These are phyloP conservation scores for Volvox africanus DNA, from an alignment of 139 green algal species.

Conservation along the genomic window DNA sequence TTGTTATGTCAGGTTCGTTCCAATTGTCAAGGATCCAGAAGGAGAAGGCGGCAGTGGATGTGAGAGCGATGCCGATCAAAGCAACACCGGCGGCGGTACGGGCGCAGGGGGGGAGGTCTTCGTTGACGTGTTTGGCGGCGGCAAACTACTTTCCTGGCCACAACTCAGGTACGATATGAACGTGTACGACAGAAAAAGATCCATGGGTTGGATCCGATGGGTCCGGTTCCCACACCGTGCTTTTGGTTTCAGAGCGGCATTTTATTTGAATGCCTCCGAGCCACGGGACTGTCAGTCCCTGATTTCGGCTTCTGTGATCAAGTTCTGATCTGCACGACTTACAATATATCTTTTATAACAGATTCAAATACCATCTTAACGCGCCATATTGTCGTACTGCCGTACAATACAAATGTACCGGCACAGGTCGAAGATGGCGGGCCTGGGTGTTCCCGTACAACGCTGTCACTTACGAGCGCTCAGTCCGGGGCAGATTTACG, in stretches of 20 bases:
- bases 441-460: not conserved
- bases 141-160: conserved; percentile 57
- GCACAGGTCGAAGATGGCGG: not conserved
- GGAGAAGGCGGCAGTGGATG: no score
- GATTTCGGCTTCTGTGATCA: no score
- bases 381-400: not conserved
- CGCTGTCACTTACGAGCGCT: conserved; percentile 38
- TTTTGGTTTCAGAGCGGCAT: not conserved
- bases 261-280: no score
- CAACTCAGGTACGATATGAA: conserved; percentile 26
- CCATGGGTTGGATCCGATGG: no score
- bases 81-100: not conserved
- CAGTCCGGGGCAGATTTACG: conserved; percentile 22
- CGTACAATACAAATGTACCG: not conserved
- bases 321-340: no score
- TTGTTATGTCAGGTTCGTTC: conserved; percentile 10
- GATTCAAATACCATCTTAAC: not conserved
- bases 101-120: conserved; percentile 49
- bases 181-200: no score
- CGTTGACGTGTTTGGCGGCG: conserved; percentile 73
- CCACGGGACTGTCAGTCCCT: no score
- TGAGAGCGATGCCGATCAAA: not conserved
- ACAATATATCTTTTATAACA: conserved; percentile 6
- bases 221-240: no score
- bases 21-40: not conserved